Evolutionary conservation across 345 rosid species (phyloP), one percentile per base, ranked within the genome.

Genomic region (Ailanthus altissimus): DNA sequence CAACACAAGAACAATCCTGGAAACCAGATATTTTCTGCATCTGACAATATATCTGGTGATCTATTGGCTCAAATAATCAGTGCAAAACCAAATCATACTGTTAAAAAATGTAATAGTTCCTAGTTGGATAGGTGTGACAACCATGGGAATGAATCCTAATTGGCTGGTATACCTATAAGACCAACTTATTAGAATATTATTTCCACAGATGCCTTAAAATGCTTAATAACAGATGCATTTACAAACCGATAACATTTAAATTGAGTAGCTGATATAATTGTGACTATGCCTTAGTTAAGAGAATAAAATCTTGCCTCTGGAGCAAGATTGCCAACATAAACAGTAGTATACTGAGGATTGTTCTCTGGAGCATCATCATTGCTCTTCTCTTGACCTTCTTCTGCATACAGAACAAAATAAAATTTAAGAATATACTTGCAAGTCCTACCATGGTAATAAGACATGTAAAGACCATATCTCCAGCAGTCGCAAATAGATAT

Each of bases 271-370:
- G 4, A 59, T 28, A 54, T 14, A 18, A 14, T 42, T 6, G 8
- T 23, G 3, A 43, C 25, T 46, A 42, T 0, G 3, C 46, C 16
- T 71, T 70, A 32, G 60, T 20, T 50, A 16, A 38, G 36, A 43
- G 11, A 63, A 63, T 32, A 32, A 45, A 59, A 8, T 14, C 87
- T 82, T 78, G 75, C 99, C 97, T 96, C 97, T 4, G 97, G 92
- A 67, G 97, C 92, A 75, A 96, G 93, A 85, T 93, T 96, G 73
- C 99, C 99, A 67, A 93, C 97, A 78, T 93, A 96, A 51, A 96
- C 99, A 82, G 99, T 96, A 40, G 98, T 96, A 79, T 86, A 93
- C 75, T 90, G 98, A 70, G 94, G 90, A 82, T 93, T 96, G 80
- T 91, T 93, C 78, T 93, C 99, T 38, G 97, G 97, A 79, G 97